These are phyloP conservation scores for Lodderomyces oxycetoniae DNA, from an alignment of 1,139 yeast species.

Conservation along the genomic window DNA sequence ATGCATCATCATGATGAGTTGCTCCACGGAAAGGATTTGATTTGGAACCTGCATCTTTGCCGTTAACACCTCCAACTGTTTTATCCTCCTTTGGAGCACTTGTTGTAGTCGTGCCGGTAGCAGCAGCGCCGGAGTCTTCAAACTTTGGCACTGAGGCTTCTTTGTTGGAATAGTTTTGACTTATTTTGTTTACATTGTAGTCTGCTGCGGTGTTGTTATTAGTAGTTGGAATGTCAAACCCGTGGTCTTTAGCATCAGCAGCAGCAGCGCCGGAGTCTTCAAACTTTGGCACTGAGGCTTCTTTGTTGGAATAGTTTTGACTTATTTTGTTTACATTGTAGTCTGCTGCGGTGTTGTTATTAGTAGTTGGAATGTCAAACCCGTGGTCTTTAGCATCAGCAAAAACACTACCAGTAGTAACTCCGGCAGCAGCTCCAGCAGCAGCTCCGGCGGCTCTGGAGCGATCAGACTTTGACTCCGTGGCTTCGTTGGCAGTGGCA, in stretches of 20 bases:
- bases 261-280: background rate
- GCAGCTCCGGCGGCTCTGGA: slow-evolving; percentile 10
- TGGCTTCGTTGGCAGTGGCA: slow-evolving; percentile 4
- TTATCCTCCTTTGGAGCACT: slow-evolving; percentile 4
- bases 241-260: background rate
- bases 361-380: slow-evolving; percentile 2
- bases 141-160: slow-evolving; percentile 2
- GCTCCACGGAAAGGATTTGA: slow-evolving; percentile 5
- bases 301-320: background rate
- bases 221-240: slow-evolving; percentile 2
- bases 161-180: background rate
- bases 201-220: slow-evolving; percentile 1
- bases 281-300: background rate
- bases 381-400: background rate
- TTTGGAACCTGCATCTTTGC: slow-evolving; percentile 9
- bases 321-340: slow-evolving; percentile 2
- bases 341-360: slow-evolving; percentile 1
- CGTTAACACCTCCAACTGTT: slow-evolving; percentile 11
- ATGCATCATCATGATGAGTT: slow-evolving; percentile 14
- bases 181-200: slow-evolving; percentile 2
- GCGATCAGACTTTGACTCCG: background rate
- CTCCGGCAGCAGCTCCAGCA: slow-evolving; percentile 10
- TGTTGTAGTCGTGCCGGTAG: background rate
- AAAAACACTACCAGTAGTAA: slow-evolving; percentile 9
- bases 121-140: background rate